These are phyloP conservation scores for Aspergillus niger DNA, from an alignment of 2,329 filamentous ascomycete genomes.

Conservation along the genomic window DNA sequence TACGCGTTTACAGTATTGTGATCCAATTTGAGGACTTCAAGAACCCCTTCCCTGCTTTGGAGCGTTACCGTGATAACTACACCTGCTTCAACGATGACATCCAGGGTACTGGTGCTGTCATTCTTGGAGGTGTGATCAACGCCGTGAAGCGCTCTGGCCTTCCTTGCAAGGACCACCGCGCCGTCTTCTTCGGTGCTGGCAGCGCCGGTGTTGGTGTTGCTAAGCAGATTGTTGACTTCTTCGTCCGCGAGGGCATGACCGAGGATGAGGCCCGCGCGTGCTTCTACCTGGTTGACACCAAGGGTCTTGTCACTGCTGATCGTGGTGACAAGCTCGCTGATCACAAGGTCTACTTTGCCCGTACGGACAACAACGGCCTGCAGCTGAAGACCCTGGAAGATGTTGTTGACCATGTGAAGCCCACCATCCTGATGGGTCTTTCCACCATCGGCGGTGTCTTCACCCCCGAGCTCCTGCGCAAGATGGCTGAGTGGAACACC, in stretches of 20 bases:
- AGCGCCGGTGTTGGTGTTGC: conserved; percentile 96
- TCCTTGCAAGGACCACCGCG: conserved; percentile 83
- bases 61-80: conserved; percentile 83
- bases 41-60: conserved; percentile 91
- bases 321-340: conserved; percentile 91
- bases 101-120: conserved; percentile 94
- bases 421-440: conserved; percentile 89
- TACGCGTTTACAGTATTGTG: conserved; percentile 56
- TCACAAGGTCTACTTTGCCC: conserved; percentile 73
- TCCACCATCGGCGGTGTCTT: conserved; percentile 95
- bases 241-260: conserved; percentile 85
- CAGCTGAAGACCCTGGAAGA: conserved; percentile 79
- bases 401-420: conserved; percentile 92
- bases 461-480: conserved; percentile 78
- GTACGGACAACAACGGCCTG: conserved; percentile 64
- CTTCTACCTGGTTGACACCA: conserved; percentile 97
- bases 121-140: conserved; percentile 77
- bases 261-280: conserved; percentile 85
- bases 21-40: conserved; percentile 99
- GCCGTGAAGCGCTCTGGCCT: conserved; percentile 82
- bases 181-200: conserved; percentile 94
- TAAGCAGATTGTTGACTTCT: conserved; percentile 96
- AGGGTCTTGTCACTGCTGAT: conserved; percentile 90
- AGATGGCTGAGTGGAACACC: conserved; percentile 65
- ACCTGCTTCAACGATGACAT: conserved; percentile 99